Evolutionary conservation across 2,329 filamentous ascomycete species (phyloP).

Genomic region (Aspergillus nomiae): DNA sequence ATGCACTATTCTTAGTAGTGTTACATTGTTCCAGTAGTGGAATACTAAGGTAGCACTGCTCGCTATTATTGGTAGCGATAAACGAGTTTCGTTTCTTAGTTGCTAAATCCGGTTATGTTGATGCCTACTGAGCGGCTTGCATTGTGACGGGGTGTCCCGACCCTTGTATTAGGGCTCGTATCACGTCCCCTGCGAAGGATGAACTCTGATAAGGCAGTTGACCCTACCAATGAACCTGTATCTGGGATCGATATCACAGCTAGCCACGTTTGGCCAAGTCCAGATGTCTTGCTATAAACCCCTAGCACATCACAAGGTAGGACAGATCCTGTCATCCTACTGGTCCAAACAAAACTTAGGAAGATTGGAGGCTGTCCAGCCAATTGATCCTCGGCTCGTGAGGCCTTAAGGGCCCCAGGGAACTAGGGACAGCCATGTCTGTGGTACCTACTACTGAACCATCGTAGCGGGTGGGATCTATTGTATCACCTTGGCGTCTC

Average conservation of each 20-base stretch:
- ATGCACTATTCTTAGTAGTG: not conserved
- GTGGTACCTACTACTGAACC: not conserved
- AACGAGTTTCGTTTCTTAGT: not conserved
- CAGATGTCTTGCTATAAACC: not conserved
- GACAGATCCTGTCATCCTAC: not conserved
- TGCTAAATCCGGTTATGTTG: too few relatives aligned
- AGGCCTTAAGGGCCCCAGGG: not conserved
- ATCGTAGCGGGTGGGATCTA: not conserved
- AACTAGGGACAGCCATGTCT: not conserved
- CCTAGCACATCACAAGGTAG: not conserved
- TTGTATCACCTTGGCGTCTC: not conserved
- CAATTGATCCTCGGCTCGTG: not conserved
- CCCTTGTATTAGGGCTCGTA: not conserved
- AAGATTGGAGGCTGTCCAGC: too few relatives aligned
- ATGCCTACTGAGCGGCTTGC: not conserved
- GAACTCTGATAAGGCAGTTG: not conserved
- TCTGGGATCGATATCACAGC: too few relatives aligned
- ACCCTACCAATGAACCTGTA: not conserved
- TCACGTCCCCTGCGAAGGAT: not conserved
- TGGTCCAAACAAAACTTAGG: not conserved
- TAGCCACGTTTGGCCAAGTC: not conserved
- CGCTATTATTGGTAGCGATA: not conserved
- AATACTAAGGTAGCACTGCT: not conserved
- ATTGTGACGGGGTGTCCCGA: not conserved
- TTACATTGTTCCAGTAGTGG: not conserved